phyloP scores from a whole-genome alignment of 768 basidiomycete genomes.

The Suillus plorans region DNA sequence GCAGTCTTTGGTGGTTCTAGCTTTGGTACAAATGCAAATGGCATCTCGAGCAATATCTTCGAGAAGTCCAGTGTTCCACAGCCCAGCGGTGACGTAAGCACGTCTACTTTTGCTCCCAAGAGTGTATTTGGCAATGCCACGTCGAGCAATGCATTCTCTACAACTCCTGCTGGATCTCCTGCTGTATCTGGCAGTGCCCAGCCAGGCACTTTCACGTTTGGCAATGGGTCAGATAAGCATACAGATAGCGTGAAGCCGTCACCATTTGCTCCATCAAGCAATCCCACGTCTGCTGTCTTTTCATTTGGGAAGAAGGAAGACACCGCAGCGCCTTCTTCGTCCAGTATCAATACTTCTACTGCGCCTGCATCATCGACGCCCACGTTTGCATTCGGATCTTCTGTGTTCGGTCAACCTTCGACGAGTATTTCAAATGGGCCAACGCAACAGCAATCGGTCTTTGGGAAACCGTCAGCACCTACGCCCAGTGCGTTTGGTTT shows the following conservation, averaged over 20 bases:
- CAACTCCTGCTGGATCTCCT: constrained; percentile 18
- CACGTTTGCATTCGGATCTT: constrained; percentile 5
- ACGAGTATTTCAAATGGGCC: constrained; percentile 10
- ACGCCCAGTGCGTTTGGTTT: constrained; percentile 35
- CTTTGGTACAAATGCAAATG: constrained; percentile 15
- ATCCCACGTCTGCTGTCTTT: constrained; percentile 10
- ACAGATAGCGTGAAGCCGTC: constrained; percentile 16
- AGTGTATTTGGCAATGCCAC: constrained; percentile 13
- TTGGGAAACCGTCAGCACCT: constrained; percentile 25
- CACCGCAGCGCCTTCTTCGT: background rate
- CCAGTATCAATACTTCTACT: constrained; percentile 3
- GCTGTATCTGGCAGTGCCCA: constrained; percentile 11
- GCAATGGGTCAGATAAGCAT: constrained; percentile 18
- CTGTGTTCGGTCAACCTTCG: background rate
- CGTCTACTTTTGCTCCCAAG: constrained; percentile 24
- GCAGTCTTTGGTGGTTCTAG: constrained; percentile 23
- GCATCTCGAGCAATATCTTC: constrained; percentile 15
- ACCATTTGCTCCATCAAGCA: constrained; percentile 12
- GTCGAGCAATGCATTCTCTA: constrained; percentile 16
- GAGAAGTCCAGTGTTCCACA: constrained; percentile 18
- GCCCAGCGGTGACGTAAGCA: constrained; percentile 14
- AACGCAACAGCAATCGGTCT: constrained; percentile 17
- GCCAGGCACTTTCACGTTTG: constrained; percentile 19
- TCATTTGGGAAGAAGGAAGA: constrained; percentile 6
- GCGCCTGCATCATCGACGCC: constrained; percentile 5